Base-by-base conservation (phyloP, 2,329 filamentous ascomycete species). In the Botryotinia calthae region DNA sequence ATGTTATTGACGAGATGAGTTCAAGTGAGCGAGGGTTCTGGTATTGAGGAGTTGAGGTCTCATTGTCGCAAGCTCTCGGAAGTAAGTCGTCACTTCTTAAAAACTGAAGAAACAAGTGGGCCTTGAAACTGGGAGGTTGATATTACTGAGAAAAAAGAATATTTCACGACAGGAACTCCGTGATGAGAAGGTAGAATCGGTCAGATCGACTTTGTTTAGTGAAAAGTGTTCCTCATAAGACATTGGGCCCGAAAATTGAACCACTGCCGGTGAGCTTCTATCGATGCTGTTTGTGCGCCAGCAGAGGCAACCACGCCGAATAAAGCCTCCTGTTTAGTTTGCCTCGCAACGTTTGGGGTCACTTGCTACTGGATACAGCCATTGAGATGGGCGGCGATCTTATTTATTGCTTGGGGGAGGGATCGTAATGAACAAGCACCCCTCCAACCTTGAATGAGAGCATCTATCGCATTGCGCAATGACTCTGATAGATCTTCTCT, bases 401-500 rank as follows among this genome's bases (percentile, higher is more conserved):
- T 28, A 3, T 78, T 65, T 90, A 88, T 76, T 88, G 88, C 83
- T 94, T 93, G 84, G 95, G 95, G 79, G 95, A 93, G 51, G 93
- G 92, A 80, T 95, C 93, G 87, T 96, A 96, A 72, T 93, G 28
- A 31, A 6, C 8, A 56, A 28, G n/a, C 1, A 56, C 2, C 6
- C 7, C 14, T 28, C 16, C 7, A 28, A 56, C n/a, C 16, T 16
- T 18, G n/a, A 31, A 14, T 56, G 5, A n/a, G 12, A 31, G n/a
- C 12, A 56, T 56, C n/a, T 28, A 16, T 56, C 5, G n/a, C 20
- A 31, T 18, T 8, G 28, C 14, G 28, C 4, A 28, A 4, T 31
- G n/a, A 14, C n/a, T 56, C 14, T 5, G 28, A 56, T 14, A 56
- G 1, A 7, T 5, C 5, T 28, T 56, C n/a, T 58, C 3, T 58